A percentile compares a stretch with the other conserved stretches of the same genome.
Evolutionary conservation across 192 early-diverging fungal species (phyloP).

Genomic region (Podochytrium sp.): DNA sequence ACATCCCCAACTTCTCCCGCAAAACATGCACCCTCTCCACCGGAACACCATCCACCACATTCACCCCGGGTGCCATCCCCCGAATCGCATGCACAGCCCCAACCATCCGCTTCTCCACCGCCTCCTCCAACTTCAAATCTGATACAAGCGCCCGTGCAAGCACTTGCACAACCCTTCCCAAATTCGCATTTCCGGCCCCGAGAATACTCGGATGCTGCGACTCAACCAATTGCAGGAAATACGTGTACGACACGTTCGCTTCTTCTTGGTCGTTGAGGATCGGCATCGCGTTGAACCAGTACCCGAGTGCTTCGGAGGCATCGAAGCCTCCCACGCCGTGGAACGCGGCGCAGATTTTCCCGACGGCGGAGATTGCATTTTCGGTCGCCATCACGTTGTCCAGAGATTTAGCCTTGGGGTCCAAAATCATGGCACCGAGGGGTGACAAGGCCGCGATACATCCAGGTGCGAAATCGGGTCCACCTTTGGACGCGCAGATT

Average conservation of each 20-base stretch:
- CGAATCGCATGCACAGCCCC: slow-evolving; percentile 8
- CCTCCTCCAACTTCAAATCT: slow-evolving; percentile 15
- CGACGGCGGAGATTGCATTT: slow-evolving; percentile 89
- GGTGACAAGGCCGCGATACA: slow-evolving; percentile 72
- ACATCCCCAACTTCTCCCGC: slow-evolving; percentile 16
- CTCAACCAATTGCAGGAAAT: slow-evolving; percentile 35
- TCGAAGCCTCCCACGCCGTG: slow-evolving; percentile 25
- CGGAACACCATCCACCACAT: slow-evolving; percentile 5
- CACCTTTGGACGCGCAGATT: slow-evolving; percentile 88
- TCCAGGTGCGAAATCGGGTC: slow-evolving; percentile 76
- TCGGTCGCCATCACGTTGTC: slow-evolving; percentile 90
- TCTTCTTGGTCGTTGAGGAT: slow-evolving; percentile 89
- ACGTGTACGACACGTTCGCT: slow-evolving; percentile 74
- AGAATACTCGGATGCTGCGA: slow-evolving; percentile 63
- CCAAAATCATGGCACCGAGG: slow-evolving; percentile 75
- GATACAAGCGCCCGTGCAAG: slow-evolving; percentile 65
- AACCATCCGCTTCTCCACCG: slow-evolving; percentile 17
- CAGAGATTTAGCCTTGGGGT: slow-evolving; percentile 62
- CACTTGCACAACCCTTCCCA: slow-evolving; percentile 63
- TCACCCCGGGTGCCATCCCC: not conserved
- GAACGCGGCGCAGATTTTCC: slow-evolving; percentile 68
- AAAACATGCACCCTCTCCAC: slow-evolving; percentile 21
- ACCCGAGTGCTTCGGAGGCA: slow-evolving; percentile 44
- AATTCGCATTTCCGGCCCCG: slow-evolving; percentile 63
- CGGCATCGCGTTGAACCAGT: slow-evolving; percentile 81